Evolutionary conservation across 192 early-diverging fungal genomes (phyloP).

Genomic region (Coemansia sp.): DNA sequence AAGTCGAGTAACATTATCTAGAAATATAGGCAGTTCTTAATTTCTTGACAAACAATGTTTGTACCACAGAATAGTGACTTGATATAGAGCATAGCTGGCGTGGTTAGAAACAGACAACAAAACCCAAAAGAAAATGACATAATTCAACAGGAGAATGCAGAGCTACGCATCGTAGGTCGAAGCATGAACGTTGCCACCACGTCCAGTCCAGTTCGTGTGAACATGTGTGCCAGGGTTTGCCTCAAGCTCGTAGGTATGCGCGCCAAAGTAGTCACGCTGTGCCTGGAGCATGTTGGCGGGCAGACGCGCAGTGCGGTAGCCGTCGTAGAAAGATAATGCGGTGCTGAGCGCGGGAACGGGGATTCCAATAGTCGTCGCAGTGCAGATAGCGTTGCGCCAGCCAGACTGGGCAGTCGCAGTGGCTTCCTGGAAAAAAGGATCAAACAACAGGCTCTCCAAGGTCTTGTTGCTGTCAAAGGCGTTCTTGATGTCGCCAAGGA

Average conservation of each 20-base stretch:
- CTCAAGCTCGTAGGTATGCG: slow-evolving; percentile 91
- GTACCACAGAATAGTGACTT: neutral
- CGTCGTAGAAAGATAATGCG: slow-evolving; percentile 96
- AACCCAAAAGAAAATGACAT: neutral
- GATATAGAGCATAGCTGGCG: neutral
- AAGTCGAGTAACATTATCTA: slow-evolving; percentile 17
- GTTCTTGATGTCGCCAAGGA: slow-evolving; percentile 95
- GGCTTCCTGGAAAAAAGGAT: slow-evolving; percentile 95
- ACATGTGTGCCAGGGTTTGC: slow-evolving; percentile 69
- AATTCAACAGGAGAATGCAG: neutral
- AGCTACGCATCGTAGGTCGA: slow-evolving; percentile 68
- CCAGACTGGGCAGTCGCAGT: slow-evolving; percentile 77
- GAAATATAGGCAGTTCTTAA: neutral
- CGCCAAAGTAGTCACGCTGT: slow-evolving; percentile 98
- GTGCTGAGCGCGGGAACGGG: slow-evolving; percentile 88
- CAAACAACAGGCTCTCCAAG: slow-evolving; percentile 90
- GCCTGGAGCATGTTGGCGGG: slow-evolving; percentile 98
- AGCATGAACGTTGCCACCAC: slow-evolving; percentile 76
- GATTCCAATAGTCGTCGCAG: slow-evolving; percentile 79
- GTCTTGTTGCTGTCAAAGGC: slow-evolving; percentile 86
- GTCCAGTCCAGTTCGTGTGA: slow-evolving; percentile 99
- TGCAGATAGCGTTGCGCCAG: slow-evolving; percentile 85
- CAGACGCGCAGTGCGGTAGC: slow-evolving; percentile 84
- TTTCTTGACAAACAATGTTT: neutral
- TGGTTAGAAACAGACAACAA: neutral